phyloP scores from a whole-genome alignment of 1,284 basidiomycete genomes.

The Sparassis latifolia region DNA sequence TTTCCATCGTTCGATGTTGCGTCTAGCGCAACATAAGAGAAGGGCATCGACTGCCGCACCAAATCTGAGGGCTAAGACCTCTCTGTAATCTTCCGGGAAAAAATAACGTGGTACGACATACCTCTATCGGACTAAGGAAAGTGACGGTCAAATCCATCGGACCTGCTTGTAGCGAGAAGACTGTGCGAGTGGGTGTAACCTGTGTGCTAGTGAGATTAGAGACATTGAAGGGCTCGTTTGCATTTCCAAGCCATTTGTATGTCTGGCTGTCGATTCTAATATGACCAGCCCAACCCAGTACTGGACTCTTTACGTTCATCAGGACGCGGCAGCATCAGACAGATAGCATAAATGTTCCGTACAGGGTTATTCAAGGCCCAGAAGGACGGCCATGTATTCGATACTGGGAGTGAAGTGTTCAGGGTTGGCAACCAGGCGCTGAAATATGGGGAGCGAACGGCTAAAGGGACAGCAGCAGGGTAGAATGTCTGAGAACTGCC shows the following conservation, averaged over 20 bases:
- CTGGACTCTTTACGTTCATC: not conserved
- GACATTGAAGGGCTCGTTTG: not conserved
- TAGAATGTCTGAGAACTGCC: constrained; percentile 1
- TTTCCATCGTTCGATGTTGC: constrained; percentile 9
- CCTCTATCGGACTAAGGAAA: constrained; percentile 11
- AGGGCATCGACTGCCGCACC: constrained; percentile 26
- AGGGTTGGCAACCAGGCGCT: constrained; percentile 8
- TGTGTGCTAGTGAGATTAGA: constrained; percentile 5
- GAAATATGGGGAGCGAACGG: constrained; percentile 12
- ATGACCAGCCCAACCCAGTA: constrained; percentile 13
- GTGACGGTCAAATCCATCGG: constrained; percentile 10
- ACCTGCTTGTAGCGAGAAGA: constrained; percentile 8
- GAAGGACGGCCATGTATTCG: constrained; percentile 11
- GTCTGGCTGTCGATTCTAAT: constrained; percentile 15
- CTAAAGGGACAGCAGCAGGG: constrained; percentile 12
- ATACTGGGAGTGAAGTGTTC: not conserved
- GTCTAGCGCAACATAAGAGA: constrained; percentile 24
- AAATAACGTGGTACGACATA: not conserved
- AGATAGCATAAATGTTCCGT: not conserved
- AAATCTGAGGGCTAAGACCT: constrained; percentile 20
- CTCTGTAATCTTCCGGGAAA: too few species aligned
- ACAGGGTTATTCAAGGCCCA: constrained; percentile 3
- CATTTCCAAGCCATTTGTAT: constrained; percentile 15
- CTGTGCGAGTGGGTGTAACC: constrained; percentile 13
- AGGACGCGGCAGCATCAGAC: not conserved